These are phyloP conservation scores for Backusella mclennaniae DNA, from an alignment of 192 early-diverging fungal species.

Conservation along the genomic window DNA sequence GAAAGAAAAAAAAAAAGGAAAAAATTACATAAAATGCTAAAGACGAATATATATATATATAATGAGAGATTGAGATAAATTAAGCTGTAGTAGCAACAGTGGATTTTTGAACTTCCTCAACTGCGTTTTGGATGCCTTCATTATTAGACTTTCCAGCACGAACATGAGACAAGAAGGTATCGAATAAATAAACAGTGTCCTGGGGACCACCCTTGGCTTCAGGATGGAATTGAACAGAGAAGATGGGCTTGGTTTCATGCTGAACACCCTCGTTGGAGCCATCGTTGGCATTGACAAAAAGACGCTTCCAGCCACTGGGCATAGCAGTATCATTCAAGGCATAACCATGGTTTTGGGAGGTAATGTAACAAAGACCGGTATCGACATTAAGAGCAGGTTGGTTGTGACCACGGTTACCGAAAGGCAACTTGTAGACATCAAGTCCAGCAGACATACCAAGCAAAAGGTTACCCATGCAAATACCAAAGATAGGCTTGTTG, in stretches of 20 bases:
- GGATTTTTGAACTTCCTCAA: neutral
- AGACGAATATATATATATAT: neutral
- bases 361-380: constrained; percentile 82
- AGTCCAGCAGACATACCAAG: constrained; percentile 90
- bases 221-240: constrained; percentile 94
- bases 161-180: constrained; percentile 70
- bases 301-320: constrained; percentile 76
- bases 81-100: constrained; percentile 12
- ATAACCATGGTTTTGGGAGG: constrained; percentile 95
- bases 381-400: constrained; percentile 84
- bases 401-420: constrained; percentile 97
- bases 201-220: constrained; percentile 92
- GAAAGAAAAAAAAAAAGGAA: neutral
- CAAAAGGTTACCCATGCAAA: constrained; percentile 96
- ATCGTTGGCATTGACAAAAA: constrained; percentile 95
- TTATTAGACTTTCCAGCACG: constrained; percentile 52
- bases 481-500: constrained; percentile 89
- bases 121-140: neutral
- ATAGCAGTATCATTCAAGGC: constrained; percentile 71
- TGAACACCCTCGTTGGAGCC: constrained; percentile 93
- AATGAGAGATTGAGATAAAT: neutral
- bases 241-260: constrained; percentile 68
- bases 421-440: constrained; percentile 84
- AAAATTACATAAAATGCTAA: neutral
- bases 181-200: constrained; percentile 91